phyloP scores from a whole-genome alignment of 176 grass and related monocot species.

The Avena sativa region DNA sequence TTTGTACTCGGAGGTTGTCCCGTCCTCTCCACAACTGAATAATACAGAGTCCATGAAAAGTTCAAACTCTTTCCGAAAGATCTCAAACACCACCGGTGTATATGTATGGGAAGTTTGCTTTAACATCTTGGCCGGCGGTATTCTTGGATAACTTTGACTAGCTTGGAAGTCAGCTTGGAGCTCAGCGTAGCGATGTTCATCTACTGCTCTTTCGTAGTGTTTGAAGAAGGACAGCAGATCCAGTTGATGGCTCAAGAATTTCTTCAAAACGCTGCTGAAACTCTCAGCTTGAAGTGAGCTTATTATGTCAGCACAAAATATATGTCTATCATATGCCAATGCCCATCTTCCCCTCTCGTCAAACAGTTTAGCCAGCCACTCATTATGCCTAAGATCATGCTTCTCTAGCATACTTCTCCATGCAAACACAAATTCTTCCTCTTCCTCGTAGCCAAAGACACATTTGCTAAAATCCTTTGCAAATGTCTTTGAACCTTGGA shows the following conservation, averaged over 20 bases:
- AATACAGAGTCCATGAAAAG: conserved; percentile 97
- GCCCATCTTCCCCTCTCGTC: conserved; percentile 94
- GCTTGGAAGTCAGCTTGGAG: conserved; percentile 98
- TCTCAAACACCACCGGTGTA: conserved; percentile 96
- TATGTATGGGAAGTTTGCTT: conserved; percentile 96
- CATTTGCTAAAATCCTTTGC: conserved; percentile 89
- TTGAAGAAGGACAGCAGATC: conserved; percentile 96
- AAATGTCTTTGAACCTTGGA: conserved; percentile 97
- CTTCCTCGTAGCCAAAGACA: conserved; percentile 87
- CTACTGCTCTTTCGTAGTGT: conserved; percentile 92
- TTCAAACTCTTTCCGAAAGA: conserved; percentile 97
- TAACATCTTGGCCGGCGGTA: conserved; percentile 92
- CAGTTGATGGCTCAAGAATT: conserved; percentile 84
- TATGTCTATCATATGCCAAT: conserved; percentile 75
- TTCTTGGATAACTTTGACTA: conserved; percentile 99
- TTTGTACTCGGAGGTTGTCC: conserved; percentile 77
- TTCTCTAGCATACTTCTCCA: conserved; percentile 96
- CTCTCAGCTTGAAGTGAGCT: conserved; percentile 84
- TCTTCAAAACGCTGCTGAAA: conserved; percentile 82
- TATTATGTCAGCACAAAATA: conserved; percentile 94
- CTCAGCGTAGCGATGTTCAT: conserved; percentile 97
- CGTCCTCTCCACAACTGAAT: conserved; percentile 75
- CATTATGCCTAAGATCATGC: conserved; percentile 92
- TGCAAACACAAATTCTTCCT: conserved; percentile 77
- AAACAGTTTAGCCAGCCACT: conserved; percentile 88